Conservation (phyloP, 2,329 filamentous ascomycete genomes). For the Drechslerella stenobrocha region DNA sequence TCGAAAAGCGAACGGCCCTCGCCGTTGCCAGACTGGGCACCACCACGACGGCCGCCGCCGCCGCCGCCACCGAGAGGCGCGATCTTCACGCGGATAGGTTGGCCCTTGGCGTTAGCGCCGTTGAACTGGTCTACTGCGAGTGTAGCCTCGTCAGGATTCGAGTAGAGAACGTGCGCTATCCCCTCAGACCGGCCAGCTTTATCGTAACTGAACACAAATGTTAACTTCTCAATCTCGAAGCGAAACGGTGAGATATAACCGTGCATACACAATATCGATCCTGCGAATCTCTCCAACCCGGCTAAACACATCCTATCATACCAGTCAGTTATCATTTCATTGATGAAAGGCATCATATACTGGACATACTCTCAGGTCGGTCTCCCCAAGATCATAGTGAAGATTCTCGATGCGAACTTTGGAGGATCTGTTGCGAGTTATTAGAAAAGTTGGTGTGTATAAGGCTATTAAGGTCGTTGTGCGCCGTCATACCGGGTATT, state of each 20-base stretch:
- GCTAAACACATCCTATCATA: conserved; percentile 36
- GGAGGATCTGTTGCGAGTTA: conserved; percentile 52
- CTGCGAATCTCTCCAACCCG: conserved; percentile 44
- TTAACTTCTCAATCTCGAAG: conserved; percentile 30
- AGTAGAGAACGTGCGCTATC: conserved; percentile 80
- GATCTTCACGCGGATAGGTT: conserved; percentile 58
- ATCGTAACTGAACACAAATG: conserved; percentile 64
- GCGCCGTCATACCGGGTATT: conserved; percentile 19
- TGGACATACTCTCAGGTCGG: conserved; percentile 17
- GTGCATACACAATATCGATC: conserved; percentile 39
- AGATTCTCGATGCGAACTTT: conserved; percentile 86
- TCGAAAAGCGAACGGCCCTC: conserved; percentile 68
- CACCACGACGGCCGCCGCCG: conserved; percentile 55
- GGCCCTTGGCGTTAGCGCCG: conserved; percentile 84
- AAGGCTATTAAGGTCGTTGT: background rate
- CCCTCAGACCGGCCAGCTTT: conserved; percentile 86
- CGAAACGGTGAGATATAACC: background rate
- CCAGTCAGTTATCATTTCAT: background rate
- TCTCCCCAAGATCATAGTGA: conserved; percentile 83
- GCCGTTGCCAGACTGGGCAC: conserved; percentile 61
- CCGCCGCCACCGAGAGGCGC: conserved; percentile 54
- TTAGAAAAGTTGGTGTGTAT: background rate
- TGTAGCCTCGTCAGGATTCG: conserved; percentile 69
- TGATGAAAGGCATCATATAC: background rate
- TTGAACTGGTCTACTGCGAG: conserved; percentile 79